Conservation (phyloP, 2,329 filamentous ascomycete genomes). For the Rosellinia necatrix region DNA sequence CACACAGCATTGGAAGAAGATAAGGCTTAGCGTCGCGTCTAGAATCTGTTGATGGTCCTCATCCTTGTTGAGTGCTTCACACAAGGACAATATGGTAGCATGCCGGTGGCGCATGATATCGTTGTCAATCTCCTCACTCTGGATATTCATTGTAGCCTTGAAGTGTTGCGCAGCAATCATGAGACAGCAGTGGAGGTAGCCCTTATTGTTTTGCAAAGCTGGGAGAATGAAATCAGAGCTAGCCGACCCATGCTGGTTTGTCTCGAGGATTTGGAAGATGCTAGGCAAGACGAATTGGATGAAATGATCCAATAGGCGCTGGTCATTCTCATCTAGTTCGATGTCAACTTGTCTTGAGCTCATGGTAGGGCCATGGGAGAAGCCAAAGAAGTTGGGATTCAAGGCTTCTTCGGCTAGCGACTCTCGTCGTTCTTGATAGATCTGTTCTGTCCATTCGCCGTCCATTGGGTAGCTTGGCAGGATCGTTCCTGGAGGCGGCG, state of each 20-base stretch:
- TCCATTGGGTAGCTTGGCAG: conserved; percentile 64
- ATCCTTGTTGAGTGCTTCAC: conserved; percentile 78
- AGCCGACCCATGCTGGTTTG: conserved; percentile 83
- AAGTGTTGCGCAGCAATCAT: conserved; percentile 91
- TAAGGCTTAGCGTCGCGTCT: conserved; percentile 90
- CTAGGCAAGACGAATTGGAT: conserved; percentile 83
- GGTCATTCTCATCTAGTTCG: conserved; percentile 85
- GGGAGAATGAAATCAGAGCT: conserved; percentile 83
- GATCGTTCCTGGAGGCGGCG: conserved; percentile 70
- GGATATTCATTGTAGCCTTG: conserved; percentile 73
- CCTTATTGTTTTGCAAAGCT: conserved; percentile 87
- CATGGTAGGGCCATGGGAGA: conserved; percentile 69
- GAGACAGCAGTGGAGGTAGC: conserved; percentile 93
- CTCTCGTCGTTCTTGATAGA: conserved; percentile 70
- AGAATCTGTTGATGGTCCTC: conserved; percentile 85
- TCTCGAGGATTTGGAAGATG: conserved; percentile 90
- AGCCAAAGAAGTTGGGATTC: conserved; percentile 83
- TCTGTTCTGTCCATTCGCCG: conserved; percentile 74
- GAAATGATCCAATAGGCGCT: conserved; percentile 87
- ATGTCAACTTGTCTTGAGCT: conserved; percentile 71
- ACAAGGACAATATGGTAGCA: conserved; percentile 83
- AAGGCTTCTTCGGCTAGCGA: conserved; percentile 68
- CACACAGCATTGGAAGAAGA: conserved; percentile 94
- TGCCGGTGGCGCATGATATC: conserved; percentile 94
- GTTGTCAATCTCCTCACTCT: conserved; percentile 76